These are phyloP conservation scores for Cynara cardunculus DNA, from an alignment of 129 eudicot genomes.

Conservation along the genomic window DNA sequence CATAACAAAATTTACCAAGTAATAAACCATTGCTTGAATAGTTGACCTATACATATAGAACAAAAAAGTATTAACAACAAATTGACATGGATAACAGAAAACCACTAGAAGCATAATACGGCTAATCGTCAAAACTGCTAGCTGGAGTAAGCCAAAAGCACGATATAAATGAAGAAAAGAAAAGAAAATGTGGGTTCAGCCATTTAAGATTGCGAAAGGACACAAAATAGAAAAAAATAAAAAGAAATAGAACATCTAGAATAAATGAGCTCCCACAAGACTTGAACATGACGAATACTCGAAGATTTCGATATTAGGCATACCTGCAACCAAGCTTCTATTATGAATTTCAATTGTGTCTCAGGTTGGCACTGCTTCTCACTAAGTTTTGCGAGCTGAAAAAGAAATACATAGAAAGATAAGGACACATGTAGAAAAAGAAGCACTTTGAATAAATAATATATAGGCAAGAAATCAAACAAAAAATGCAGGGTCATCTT, in stretches of 20 bases:
- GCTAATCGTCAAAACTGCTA: neutral
- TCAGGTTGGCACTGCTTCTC: slow-evolving; percentile 58
- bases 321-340: slow-evolving; percentile 85
- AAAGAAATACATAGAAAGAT: neutral
- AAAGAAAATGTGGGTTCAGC: too few relatives aligned
- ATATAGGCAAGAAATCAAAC: neutral
- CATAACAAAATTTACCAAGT: neutral
- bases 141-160: too few relatives aligned
- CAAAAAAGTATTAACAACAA: neutral
- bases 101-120: neutral
- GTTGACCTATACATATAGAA: neutral
- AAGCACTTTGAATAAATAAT: neutral
- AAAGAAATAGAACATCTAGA: too few relatives aligned
- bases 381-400: slow-evolving; percentile 63
- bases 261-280: neutral
- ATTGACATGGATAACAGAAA: neutral
- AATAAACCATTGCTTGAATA: neutral
- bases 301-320: neutral
- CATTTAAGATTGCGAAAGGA: too few relatives aligned
- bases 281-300: neutral
- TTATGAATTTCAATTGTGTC: slow-evolving; percentile 54
- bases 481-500: neutral
- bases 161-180: too few relatives aligned
- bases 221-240: neutral
- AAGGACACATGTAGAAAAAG: neutral